Evolutionary conservation across 202 grass and related monocot species (phyloP), one percentile per base, ranked within the genome.

Genomic region (Cymbopogon flexuosus): DNA sequence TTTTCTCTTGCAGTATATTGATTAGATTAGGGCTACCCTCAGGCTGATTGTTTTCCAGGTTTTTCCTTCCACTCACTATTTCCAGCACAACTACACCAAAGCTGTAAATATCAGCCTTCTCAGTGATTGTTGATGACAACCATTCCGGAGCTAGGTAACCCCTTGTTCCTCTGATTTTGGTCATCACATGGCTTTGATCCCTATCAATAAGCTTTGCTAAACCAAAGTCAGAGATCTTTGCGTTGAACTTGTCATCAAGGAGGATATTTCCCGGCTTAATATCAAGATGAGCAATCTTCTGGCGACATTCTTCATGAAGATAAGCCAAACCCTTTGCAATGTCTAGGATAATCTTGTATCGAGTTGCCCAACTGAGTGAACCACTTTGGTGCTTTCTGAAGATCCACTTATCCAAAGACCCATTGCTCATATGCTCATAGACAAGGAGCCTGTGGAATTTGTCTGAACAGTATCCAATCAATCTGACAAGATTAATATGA

Each of bases 321-420:
- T 97, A 89, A 30, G 84, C 79, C 71, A 97, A 79, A 16, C 90
- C 93, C 64, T 93, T 97, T 24, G 91, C 87, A 24, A 93, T 34
- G 34, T 91, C 79, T 36, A 90, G 80, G 47, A 97, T 89, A 62
- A 94, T 94, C 69, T 91, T 91, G 36, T 77, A 86, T 73, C 71
- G 65, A 70, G 79, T 88, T 94, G 73, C 41, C 95, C 88, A 97
- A 86, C 89, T 88, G 77, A 97, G 92, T 43, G 79, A 58, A 59
- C 18, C 76, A 41, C 39, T 73, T 80, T 81, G 74, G 6, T 84
- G 78, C 31, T 78, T 94, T 49, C 41, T 83, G 81, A 91, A 93
- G 81, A 94, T 93, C 92, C 90, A 97, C 41, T 88, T 97, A 73
- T 97, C 95, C 6, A 97, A 84, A 14, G 92, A 97, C 14, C 92